Evolutionary conservation across 2,329 filamentous ascomycete genomes (phyloP).

Genomic region (Hymenoscyphus fructigenus): DNA sequence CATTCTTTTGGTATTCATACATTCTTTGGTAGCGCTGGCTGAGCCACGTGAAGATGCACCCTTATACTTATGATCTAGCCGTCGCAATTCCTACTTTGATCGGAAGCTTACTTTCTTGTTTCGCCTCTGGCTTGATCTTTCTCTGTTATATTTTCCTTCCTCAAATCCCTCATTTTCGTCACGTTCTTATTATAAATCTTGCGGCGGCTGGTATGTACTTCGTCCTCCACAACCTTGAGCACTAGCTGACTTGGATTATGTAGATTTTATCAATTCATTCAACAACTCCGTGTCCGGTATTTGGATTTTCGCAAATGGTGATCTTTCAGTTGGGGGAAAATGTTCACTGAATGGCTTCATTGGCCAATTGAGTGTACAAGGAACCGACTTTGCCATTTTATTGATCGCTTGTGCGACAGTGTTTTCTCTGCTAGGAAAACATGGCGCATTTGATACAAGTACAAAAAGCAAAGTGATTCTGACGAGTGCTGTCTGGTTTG

Average conservation of each 20-base stretch:
- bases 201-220: constrained; percentile 8
- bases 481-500: constrained; percentile 1
- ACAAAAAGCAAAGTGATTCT: constrained; percentile 3
- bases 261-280: constrained; percentile 11
- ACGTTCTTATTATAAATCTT: constrained; percentile 12
- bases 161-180: constrained; percentile 16
- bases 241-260: background rate
- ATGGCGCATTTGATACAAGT: constrained; percentile 3
- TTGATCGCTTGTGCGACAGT: constrained; percentile 10
- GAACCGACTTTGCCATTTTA: constrained; percentile 10
- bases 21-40: background rate
- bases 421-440: constrained; percentile 3
- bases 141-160: constrained; percentile 13
- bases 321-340: background rate
- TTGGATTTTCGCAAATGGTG: constrained; percentile 7
- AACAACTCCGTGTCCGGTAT: constrained; percentile 10
- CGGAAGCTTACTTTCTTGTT: constrained; percentile 12
- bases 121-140: constrained; percentile 11
- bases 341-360: constrained; percentile 10
- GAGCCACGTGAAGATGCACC: constrained; percentile 2
- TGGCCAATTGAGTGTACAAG: constrained; percentile 11
- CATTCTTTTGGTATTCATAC: background rate
- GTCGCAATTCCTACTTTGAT: constrained; percentile 10
- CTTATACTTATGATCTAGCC: constrained; percentile 5
- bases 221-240: background rate